Conservation (phyloP, 1,139 yeast species). For the Komagataea norvegica region DNA sequence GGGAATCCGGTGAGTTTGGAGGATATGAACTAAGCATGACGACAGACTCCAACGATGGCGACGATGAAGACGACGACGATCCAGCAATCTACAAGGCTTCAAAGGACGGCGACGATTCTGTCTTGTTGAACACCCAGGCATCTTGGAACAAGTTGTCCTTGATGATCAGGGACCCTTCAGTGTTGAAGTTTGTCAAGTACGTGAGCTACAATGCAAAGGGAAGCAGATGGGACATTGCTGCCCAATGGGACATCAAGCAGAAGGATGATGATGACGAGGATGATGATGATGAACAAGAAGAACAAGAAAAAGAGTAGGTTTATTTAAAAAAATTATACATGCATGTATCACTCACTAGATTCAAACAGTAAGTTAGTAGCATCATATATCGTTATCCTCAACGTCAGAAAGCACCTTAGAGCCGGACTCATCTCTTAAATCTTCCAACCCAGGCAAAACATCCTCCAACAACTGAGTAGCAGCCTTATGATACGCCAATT, state of each 20-base stretch:
- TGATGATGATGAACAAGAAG: constrained; percentile 18
- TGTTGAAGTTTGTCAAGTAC: constrained; percentile 86
- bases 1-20: constrained; percentile 87
- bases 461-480: constrained; percentile 67
- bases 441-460: constrained; percentile 62
- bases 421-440: constrained; percentile 50
- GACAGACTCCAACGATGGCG: constrained; percentile 36
- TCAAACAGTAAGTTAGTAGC: too few species aligned
- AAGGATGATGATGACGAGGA: constrained; percentile 35
- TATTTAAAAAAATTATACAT: background rate
- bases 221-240: constrained; percentile 85
- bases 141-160: constrained; percentile 76
- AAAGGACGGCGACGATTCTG: constrained; percentile 64
- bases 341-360: too few species aligned
- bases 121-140: constrained; percentile 76
- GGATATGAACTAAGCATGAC: constrained; percentile 93
- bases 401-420: constrained; percentile 27
- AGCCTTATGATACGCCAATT: constrained; percentile 75
- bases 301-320: background rate
- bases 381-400: constrained; percentile 24
- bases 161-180: constrained; percentile 78
- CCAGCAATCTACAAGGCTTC: constrained; percentile 41
- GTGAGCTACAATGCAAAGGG: constrained; percentile 87
- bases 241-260: constrained; percentile 70
- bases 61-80: constrained; percentile 38